Conservation (phyloP, 495 filamentous ascomycete genomes). For the Penicillium pancosmium region DNA sequence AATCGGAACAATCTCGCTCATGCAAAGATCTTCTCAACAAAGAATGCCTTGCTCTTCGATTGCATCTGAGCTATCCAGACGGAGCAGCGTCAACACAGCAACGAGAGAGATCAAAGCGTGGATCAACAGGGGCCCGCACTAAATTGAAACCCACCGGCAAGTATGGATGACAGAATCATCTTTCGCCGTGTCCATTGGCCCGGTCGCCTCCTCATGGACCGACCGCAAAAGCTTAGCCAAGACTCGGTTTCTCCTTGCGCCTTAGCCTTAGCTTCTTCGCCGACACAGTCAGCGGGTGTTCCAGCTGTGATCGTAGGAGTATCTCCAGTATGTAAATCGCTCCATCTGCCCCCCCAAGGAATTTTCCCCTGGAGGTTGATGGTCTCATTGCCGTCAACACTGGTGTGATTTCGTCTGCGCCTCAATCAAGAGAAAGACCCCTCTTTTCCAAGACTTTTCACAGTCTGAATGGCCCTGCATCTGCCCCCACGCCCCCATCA, state of each 20-base stretch:
- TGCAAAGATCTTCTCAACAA: background rate
- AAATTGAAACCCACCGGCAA: background rate
- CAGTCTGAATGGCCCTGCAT: slow-evolving; percentile 6
- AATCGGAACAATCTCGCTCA: background rate
- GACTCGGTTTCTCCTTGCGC: slow-evolving; percentile 3
- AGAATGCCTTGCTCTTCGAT: background rate
- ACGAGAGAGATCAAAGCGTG: slow-evolving; percentile 3
- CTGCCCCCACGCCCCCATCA: background rate
- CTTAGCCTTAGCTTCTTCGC: background rate
- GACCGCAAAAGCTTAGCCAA: slow-evolving; percentile 18
- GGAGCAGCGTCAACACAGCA: background rate
- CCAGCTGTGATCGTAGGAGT: background rate
- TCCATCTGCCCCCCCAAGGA: background rate
- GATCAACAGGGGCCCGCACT: slow-evolving; percentile 5
- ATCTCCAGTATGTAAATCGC: background rate
- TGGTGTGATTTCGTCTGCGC: slow-evolving; percentile 13
- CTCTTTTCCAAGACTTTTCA: background rate
- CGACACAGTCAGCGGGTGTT: background rate
- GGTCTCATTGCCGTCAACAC: slow-evolving; percentile 11
- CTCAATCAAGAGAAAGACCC: background rate
- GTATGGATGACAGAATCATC: slow-evolving; percentile 1
- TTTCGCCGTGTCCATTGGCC: slow-evolving; percentile 6
- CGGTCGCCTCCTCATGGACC: background rate
- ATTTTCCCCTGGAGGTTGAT: background rate
- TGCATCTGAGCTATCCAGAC: background rate